phyloP scores from a whole-genome alignment of 2,329 filamentous ascomycete species.

The Scedosporium aurantiacum region DNA sequence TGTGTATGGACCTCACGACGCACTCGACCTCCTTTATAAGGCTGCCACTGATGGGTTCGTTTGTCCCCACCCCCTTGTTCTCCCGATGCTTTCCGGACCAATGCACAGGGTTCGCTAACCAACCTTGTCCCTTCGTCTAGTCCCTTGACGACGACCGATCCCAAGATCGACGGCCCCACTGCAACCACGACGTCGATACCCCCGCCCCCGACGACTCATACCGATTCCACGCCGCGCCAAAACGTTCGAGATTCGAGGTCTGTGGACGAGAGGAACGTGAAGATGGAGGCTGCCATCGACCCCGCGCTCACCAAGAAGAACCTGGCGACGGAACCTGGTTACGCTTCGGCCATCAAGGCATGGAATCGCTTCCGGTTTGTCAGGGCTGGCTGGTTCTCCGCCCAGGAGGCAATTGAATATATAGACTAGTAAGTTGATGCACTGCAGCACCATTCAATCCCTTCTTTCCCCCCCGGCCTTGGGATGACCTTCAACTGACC shows the following conservation, averaged over 20 bases:
- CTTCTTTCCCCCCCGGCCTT: background rate
- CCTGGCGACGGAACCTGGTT: slow-evolving; percentile 39
- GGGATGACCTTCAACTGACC: background rate
- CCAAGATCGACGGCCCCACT: background rate
- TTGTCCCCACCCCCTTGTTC: slow-evolving; percentile 2
- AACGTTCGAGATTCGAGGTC: slow-evolving; percentile 3
- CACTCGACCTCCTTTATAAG: slow-evolving; percentile 81
- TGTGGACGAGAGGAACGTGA: slow-evolving; percentile 3
- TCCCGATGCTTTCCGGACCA: background rate
- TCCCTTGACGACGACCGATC: background rate
- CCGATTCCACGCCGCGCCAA: background rate
- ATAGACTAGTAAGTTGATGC: slow-evolving; percentile 64
- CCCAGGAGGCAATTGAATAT: slow-evolving; percentile 84
- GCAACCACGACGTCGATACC: background rate
- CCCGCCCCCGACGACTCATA: background rate
- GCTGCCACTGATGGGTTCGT: slow-evolving; percentile 57
- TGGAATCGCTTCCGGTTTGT: slow-evolving; percentile 92
- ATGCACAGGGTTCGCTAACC: background rate
- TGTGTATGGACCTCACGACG: slow-evolving; percentile 86
- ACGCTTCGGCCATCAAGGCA: slow-evolving; percentile 64
- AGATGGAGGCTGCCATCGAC: slow-evolving; percentile 31
- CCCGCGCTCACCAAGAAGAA: slow-evolving; percentile 32
- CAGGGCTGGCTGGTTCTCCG: slow-evolving; percentile 92
- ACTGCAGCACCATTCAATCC: background rate
- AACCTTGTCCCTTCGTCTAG: background rate